Base-by-base conservation (phyloP, 1,284 basidiomycete species). In the Tilletia caries region DNA sequence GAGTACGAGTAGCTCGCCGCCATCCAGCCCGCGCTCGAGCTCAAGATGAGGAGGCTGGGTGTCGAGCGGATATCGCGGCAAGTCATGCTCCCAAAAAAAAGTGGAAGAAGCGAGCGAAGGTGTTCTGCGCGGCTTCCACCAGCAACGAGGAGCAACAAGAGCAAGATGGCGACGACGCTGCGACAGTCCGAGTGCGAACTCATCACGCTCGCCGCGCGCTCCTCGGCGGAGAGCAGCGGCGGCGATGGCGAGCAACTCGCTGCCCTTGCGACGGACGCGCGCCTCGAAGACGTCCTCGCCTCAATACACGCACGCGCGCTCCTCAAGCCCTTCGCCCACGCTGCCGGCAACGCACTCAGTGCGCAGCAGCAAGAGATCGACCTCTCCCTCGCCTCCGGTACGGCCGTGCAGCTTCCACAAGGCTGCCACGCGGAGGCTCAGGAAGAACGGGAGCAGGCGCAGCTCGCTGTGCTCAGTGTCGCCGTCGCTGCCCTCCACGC, bases 401-500 rank as follows among this genome's bases (percentile, higher is more conserved):
- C 29, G 20, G 54, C 25, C 8, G 15, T 29, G 1, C 27, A 25
- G 54, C 54, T 50, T 1, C 48, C 48, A 18, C 37, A 41, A 41
- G 48, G 13, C 23, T 50, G 48, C 20, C 6, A 6, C 23, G 48
- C 48, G 23, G 48, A 50, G 18, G 48, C 18, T 50, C 20, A 50
- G 8, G 48, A 20, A 25, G 48, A 50, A 25, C 48, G 48, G 32
- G 54, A 60, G 32, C 32, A 27, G 20, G 25, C 6, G 32, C 54
- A 60, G 12, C 23, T 60, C 5, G 54, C 23, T 25, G 64, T 66
- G 32, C 85, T 98, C 44, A 83, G 88, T 18, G 76, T 93, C 0
- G 93, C 89, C 0, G 87, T 95, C 2, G 90, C 92, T 3, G 90
- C 90, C 68, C 86, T 98, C 33, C 92, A 96, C 74, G 89, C 92